Percentiles rank a stretch among this genome's conserved stretches.
phyloP scores from a whole-genome alignment of 495 filamentous ascomycete genomes.

The Podospora sp. region DNA sequence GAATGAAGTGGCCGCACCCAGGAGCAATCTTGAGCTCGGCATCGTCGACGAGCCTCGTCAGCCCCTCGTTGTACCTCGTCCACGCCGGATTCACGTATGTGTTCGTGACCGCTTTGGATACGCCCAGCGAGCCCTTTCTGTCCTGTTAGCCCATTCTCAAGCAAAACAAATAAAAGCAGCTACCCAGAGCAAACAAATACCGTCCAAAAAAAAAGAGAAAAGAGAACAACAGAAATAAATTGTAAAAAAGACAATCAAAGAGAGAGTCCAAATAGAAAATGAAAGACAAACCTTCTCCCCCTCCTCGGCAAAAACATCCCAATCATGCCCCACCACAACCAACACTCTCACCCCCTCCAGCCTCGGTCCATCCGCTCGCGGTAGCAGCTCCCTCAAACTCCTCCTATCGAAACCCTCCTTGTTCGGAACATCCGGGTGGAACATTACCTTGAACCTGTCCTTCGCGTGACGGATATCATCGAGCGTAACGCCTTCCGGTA shows the following conservation, averaged over 20 bases:
- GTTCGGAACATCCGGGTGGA: constrained; percentile 59
- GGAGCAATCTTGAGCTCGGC: constrained; percentile 55
- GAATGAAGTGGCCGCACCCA: constrained; percentile 64
- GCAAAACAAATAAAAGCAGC: too few species aligned
- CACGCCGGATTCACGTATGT: constrained; percentile 58
- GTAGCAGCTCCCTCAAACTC: constrained; percentile 53
- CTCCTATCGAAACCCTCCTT: constrained; percentile 58
- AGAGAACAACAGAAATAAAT: too few species aligned
- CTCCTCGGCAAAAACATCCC: constrained; percentile 58
- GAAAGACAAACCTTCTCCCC: constrained; percentile 29
- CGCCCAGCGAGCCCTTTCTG: constrained; percentile 29
- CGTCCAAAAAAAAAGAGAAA: too few species aligned
- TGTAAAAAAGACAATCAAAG: not conserved
- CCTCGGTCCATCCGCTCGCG: constrained; percentile 49
- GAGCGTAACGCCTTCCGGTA: constrained; percentile 49
- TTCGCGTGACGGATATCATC: constrained; percentile 52
- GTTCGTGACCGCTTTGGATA: constrained; percentile 49
- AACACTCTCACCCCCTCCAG: constrained; percentile 47
- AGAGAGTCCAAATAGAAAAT: too few species aligned
- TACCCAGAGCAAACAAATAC: too few species aligned
- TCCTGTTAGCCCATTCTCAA: not conserved
- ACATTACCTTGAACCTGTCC: constrained; percentile 42
- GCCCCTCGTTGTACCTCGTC: constrained; percentile 59
- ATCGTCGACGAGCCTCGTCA: constrained; percentile 51
- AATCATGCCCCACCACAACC: constrained; percentile 64